Evolutionary conservation across 495 filamentous ascomycete species (phyloP).

Genomic region (Mytilinidion resinicola): DNA sequence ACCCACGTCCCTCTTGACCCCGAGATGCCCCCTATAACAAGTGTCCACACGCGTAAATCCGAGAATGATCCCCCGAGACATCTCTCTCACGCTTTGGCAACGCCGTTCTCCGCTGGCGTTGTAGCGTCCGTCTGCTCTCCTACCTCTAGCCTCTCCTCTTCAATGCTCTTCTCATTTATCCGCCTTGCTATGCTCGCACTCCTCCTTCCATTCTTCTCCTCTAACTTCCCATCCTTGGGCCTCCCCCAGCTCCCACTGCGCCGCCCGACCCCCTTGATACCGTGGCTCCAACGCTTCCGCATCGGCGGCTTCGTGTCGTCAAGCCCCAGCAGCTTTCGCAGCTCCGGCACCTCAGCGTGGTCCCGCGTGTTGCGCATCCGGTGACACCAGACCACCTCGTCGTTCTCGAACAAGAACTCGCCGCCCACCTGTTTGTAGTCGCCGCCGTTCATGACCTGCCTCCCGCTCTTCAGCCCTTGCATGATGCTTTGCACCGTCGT

Average conservation of each 20-base stretch:
- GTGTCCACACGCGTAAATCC: not conserved
- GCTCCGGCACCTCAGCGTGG: constrained; percentile 62
- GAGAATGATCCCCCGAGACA: not conserved
- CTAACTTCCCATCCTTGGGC: constrained; percentile 12
- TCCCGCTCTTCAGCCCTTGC: constrained; percentile 50
- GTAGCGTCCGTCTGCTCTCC: not conserved
- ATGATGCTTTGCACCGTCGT: constrained; percentile 46
- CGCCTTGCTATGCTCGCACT: not conserved
- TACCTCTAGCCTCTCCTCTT: constrained; percentile 1
- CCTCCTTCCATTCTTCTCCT: constrained; percentile 5
- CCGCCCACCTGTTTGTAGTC: constrained; percentile 69
- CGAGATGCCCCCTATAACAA: not conserved
- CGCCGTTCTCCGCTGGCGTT: not conserved
- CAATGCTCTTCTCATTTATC: not conserved
- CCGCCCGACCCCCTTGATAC: constrained; percentile 12
- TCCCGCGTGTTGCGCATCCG: constrained; percentile 76
- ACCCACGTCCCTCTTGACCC: not conserved
- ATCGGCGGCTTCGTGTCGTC: constrained; percentile 33
- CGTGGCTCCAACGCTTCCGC: constrained; percentile 26
- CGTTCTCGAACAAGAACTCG: constrained; percentile 75
- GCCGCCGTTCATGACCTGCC: constrained; percentile 58
- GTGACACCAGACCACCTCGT: constrained; percentile 70
- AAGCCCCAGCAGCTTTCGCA: constrained; percentile 57
- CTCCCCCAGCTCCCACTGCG: constrained; percentile 20
- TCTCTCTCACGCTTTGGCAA: not conserved